Conservation (phyloP, 2,329 filamentous ascomycete genomes). For the Botrytis deweyae region DNA sequence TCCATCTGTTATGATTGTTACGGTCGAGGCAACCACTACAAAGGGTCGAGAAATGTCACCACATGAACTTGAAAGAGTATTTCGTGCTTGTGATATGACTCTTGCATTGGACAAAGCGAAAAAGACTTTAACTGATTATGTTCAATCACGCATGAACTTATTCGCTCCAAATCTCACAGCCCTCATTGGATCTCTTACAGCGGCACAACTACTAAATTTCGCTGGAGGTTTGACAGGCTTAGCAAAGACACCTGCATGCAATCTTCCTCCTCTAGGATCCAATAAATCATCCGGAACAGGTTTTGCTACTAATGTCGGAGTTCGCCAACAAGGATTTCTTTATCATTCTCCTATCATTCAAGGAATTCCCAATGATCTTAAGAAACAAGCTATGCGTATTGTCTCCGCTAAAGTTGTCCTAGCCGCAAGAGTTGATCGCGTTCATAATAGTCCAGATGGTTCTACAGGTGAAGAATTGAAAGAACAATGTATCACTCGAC, state of each 20-base stretch:
- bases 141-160: constrained; percentile 93
- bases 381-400: constrained; percentile 91
- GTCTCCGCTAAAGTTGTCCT: constrained; percentile 90
- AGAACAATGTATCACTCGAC: constrained; percentile 75
- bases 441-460: constrained; percentile 78
- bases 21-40: constrained; percentile 88
- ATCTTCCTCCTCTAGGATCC: constrained; percentile 84
- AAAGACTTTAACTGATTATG: constrained; percentile 83
- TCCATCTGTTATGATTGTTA: constrained; percentile 91
- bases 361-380: constrained; percentile 79
- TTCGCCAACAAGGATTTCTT: constrained; percentile 89
- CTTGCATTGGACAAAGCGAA: constrained; percentile 87
- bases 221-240: constrained; percentile 85
- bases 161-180: constrained; percentile 93
- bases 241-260: constrained; percentile 90
- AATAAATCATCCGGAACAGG: constrained; percentile 79
- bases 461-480: constrained; percentile 80
- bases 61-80: constrained; percentile 71
- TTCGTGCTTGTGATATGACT: constrained; percentile 81
- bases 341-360: constrained; percentile 90
- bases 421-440: constrained; percentile 86
- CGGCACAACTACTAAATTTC: constrained; percentile 93
- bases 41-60: constrained; percentile 74
- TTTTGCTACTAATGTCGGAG: constrained; percentile 87
- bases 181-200: constrained; percentile 87